Conservation (phyloP, 2,329 filamentous ascomycete genomes). For the Acephala macrosclerotiorum region DNA sequence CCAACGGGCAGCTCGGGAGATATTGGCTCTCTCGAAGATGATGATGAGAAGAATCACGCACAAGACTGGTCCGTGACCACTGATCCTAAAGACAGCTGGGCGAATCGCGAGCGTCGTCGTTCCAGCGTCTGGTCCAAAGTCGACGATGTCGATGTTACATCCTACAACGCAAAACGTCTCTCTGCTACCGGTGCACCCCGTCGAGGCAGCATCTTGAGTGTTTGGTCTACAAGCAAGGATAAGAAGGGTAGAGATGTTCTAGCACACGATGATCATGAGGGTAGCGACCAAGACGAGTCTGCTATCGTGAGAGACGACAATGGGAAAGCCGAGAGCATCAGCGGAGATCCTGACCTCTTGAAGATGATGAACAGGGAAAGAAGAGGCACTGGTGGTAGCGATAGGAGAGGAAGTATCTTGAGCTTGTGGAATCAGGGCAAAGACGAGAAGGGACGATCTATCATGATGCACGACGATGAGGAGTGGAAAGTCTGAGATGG, state of each 20-base stretch:
- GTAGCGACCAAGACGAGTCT: constrained; percentile 13
- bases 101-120: constrained; percentile 30
- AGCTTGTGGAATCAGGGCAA: constrained; percentile 30
- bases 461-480: constrained; percentile 32
- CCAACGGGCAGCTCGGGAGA: constrained; percentile 5
- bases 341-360: neutral
- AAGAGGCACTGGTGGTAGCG: constrained; percentile 8
- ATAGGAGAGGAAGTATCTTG: constrained; percentile 31
- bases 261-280: constrained; percentile 26
- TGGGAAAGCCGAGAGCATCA: constrained; percentile 12
- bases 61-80: constrained; percentile 35
- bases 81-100: constrained; percentile 32
- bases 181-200: neutral
- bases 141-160: constrained; percentile 21
- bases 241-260: constrained; percentile 29
- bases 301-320: neutral
- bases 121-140: constrained; percentile 27
- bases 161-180: neutral
- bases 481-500: constrained; percentile 24
- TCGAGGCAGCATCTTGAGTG: constrained; percentile 24
- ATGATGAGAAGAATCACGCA: constrained; percentile 24
- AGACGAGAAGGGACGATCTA: constrained; percentile 25
- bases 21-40: constrained; percentile 14
- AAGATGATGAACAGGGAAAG: constrained; percentile 12
- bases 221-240: constrained; percentile 31